Base-by-base conservation (phyloP, 2,329 filamentous ascomycete species). In the Endoconidiophora polonica region DNA sequence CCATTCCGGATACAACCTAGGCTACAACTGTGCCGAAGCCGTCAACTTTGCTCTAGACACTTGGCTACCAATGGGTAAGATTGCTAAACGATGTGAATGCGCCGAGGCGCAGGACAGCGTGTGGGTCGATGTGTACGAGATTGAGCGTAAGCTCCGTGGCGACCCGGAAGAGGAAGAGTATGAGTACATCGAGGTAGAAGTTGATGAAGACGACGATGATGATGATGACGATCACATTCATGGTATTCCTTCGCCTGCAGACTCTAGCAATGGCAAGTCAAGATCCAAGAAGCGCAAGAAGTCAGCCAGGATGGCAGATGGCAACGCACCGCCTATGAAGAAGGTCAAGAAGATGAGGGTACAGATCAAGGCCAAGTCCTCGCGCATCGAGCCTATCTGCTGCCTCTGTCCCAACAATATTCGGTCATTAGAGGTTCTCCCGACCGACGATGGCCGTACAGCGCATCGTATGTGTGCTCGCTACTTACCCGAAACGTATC, bases 21-120 rank as follows among this genome's bases (percentile, higher is more conserved):
- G 93, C 14, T 98, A 98, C 68, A 98, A 98, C 62, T 98, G 91
- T 65, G 91, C 91, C 24, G 91, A 98, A 62, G 94, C 91, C 5
- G 91, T 98, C 67, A 98, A 98, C 62, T 98, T 98, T 63, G 91
- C 90, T 4, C 80, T 94, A 6, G 88, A 95, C 57, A 83, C 86
- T 26, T 98, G 91, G 91, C 68, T 98, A 43, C 83, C 93, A 46
- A 95, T 91, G 70, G 91, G 88, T 20, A 86, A 87, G 58, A 87
- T 94, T 57, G 91, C 91, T 14, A 94, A 95, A 66, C 93, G 91
- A 63, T 98, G 91, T 65, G 82, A 96, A 60, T 98, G 91, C 61
- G 87, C 91, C 59, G 77, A 91, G 53, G 88, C 94, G 56, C 80
- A 93, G 54, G 91, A 98, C 68, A 96, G 90, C 59, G 91, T 98